Base-by-base conservation (phyloP, 495 filamentous ascomycete species). In the Melanomma pulvis-pyrius region DNA sequence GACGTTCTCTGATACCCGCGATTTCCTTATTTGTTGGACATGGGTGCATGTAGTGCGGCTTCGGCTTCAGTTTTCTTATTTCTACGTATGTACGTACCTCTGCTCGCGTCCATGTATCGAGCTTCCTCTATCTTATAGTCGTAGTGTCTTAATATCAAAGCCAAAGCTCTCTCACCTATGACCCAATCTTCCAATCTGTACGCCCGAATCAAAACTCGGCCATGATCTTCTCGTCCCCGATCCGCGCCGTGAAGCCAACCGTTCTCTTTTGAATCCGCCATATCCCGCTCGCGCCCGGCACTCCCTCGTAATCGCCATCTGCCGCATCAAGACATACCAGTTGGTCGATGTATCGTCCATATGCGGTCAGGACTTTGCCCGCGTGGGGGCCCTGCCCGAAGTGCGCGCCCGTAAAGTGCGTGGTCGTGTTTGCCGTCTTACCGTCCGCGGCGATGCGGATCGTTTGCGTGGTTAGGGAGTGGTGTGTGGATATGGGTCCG, bases 221-320 rank as follows among this genome's bases (percentile, higher is more conserved):
- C 73, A 75, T 75, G 34, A 75, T 69, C 7, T 47, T 63, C 61
- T 72, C 69, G n/a, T 75, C 73, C 11, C 73, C 73, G 36, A 74
- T 32, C 29, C 70, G 26, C 15, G 28, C 46, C 50, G 67, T 66
- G 47, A 74, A 73, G 2, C 29, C 12, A 36, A 75, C 69, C 30
- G 67, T 70, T 22, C 74, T 19, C 29, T 30, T 61, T 44, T 59
- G 65, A 28, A 75, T 69, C 26, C 65, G 39, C 74, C 74, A 75
- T 22, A 65, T 49, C 8, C 71, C 71, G 56, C 71, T 72, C 1
- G 71, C 68, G 13, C 73, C 71, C 2, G 59, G 55, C 55, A 75
- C 41, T 17, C 49, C 55, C 28, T 63, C 61, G 11, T 46, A 30
- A 50, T 62, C 53, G 12, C 61, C 59, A 21, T 68, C 70, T 13